Base-by-base conservation (phyloP, 225 moss, liverwort and hornwort species). In the Sphagnum tenellum region DNA sequence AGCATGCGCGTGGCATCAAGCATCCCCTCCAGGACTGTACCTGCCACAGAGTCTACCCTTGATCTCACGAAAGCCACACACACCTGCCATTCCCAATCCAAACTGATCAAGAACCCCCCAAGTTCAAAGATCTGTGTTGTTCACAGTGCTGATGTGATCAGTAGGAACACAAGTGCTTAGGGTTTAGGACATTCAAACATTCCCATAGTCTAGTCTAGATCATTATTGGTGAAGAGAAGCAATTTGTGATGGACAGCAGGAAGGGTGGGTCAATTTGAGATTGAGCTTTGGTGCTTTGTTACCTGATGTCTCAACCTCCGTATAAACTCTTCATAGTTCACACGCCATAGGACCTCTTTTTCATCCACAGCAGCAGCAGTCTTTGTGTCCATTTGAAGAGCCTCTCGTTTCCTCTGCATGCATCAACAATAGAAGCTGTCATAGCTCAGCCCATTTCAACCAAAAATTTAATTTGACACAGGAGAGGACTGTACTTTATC, bases 261-360 rank as follows among this genome's bases (percentile, higher is more conserved):
- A 29, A 29, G 29, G 29, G 29, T 29, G 29, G 29, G 29, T 29
- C 29, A 29, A 29, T 29, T 29, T 29, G 29, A 29, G 29, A 29
- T 29, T 29, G 29, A 29, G 29, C 29, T 29, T 29, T 29, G 29
- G 29, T 29, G 29, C 29, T 29, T 29, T 48, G 4, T 46, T 71
- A 92, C 92, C 90, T 90, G 85, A 67, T 90, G 92, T 69, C 90
- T 76, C 49, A 96, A 75, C 61, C 80, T 92, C 60, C 88, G 87
- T 64, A 96, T 72, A 12, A 90, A 79, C 61, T 92, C 90, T 64
- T 92, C 96, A 73, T 76, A 83, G 72, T 90, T 89, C 8, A 86
- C 86, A 60, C 92, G 85, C 96, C 96, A 96, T 59, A 92, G 61
- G n/a, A 90, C 83, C 71, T 96, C 96, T 53, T 92, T 96, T 73